These are phyloP conservation scores for Globisporangium irregulare DNA, from an alignment of 352 stramenopile species.

Conservation along the genomic window DNA sequence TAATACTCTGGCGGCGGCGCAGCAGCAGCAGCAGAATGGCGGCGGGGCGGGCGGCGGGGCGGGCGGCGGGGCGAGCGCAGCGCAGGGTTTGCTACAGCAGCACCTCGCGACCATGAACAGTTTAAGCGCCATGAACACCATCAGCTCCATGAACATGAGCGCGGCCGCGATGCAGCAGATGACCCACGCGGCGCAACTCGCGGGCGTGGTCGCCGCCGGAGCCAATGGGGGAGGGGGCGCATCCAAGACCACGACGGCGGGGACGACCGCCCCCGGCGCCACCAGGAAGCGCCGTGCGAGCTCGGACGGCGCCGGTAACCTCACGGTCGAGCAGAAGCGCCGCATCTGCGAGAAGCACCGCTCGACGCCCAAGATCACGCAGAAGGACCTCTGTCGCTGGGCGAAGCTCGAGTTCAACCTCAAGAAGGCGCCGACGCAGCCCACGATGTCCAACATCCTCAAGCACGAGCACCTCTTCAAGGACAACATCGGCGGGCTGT, in stretches of 20 bases:
- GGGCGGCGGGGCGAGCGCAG: conserved; percentile 4
- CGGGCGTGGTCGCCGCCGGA: neutral
- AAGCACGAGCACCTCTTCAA: conserved; percentile 88
- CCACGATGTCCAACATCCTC: conserved; percentile 45
- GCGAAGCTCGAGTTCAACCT: conserved; percentile 89
- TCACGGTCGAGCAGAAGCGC: conserved; percentile 86
- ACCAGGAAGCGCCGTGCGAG: conserved; percentile 31
- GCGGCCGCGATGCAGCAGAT: conserved; percentile 1
- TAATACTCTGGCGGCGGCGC: conserved; percentile 46
- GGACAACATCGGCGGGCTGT: conserved; percentile 75
- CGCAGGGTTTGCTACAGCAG: conserved; percentile 17
- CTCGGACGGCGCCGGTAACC: conserved; percentile 62
- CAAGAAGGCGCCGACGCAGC: conserved; percentile 66
- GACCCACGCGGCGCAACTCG: conserved; percentile 5
- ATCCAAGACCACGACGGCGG: neutral
- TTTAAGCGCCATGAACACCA: conserved; percentile 20
- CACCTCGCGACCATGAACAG: conserved; percentile 21
- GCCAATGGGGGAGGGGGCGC: neutral
- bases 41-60: neutral
- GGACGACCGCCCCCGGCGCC: neutral
- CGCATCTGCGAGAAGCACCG: conserved; percentile 88
- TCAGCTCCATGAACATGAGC: conserved; percentile 16
- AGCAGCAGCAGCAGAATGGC: conserved; percentile 20
- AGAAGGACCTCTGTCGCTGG: conserved; percentile 86
- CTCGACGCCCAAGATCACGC: conserved; percentile 83